These are phyloP conservation scores for Pelargonium cotyledonis DNA, from an alignment of 441 rosid genomes.

Conservation along the genomic window DNA sequence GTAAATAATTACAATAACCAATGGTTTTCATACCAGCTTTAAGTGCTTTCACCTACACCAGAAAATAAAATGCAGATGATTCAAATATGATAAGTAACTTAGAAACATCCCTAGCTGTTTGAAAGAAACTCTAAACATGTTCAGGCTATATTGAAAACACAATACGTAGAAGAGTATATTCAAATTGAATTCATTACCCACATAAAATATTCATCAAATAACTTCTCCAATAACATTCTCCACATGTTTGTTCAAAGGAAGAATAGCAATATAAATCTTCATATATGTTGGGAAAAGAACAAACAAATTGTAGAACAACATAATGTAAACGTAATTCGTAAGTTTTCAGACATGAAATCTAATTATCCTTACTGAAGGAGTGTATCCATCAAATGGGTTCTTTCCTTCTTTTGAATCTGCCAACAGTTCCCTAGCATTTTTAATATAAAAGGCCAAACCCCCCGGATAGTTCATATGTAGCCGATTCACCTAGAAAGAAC, in stretches of 20 bases:
- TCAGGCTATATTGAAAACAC: not conserved
- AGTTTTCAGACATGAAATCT: not conserved
- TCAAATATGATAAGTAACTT: not conserved
- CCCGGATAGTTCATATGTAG: constrained; percentile 84
- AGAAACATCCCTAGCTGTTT: not conserved
- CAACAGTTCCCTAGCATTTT: constrained; percentile 71
- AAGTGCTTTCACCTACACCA: not conserved
- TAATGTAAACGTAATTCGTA: not conserved
- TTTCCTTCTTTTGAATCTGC: constrained; percentile 86
- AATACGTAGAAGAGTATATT: not conserved
- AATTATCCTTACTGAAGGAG: constrained; percentile 64
- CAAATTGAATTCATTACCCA: not conserved
- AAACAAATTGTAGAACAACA: not conserved
- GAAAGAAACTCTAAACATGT: not conserved
- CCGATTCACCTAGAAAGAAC: constrained; percentile 47
- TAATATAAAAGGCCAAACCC: constrained; percentile 64
- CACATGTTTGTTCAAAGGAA: not conserved
- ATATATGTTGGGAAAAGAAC: too few species aligned
- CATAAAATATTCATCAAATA: not conserved
- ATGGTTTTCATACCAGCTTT: too few species aligned
- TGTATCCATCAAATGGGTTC: constrained; percentile 93
- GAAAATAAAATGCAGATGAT: not conserved
- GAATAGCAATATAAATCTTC: too few species aligned
- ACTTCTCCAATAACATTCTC: not conserved
- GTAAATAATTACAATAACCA: not conserved